A percentile compares a stretch with the other conserved stretches of the same genome.
These are phyloP conservation scores for Coniochaeta pulveracea DNA, from an alignment of 2,329 filamentous ascomycete genomes.

Conservation along the genomic window DNA sequence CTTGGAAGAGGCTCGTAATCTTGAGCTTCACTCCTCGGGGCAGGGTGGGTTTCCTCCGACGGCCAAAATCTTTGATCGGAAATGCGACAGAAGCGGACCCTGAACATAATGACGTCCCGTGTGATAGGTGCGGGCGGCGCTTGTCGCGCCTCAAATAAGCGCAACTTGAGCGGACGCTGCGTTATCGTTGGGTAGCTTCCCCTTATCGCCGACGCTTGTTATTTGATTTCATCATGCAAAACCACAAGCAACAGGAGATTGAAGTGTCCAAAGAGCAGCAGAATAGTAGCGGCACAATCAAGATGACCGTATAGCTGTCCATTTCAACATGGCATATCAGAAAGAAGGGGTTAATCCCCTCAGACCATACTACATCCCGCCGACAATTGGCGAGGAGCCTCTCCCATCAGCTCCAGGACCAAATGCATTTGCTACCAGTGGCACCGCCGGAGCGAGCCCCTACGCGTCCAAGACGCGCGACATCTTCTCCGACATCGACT, in stretches of 20 bases:
- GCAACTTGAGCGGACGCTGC: too few species aligned
- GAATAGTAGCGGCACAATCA: too few species aligned
- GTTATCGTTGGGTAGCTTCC: slow-evolving; percentile 1
- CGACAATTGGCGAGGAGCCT: slow-evolving; percentile 35
- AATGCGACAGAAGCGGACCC: too few species aligned
- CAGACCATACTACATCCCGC: slow-evolving; percentile 58
- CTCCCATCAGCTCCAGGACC: slow-evolving; percentile 24
- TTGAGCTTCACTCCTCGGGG: too few species aligned
- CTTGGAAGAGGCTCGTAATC: too few species aligned
- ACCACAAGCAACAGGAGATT: too few species aligned
- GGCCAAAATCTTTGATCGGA: too few species aligned
- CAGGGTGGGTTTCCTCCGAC: too few species aligned
- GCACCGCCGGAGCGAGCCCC: slow-evolving; percentile 26
- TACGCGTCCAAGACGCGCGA: slow-evolving; percentile 63
- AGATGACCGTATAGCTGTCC: too few species aligned
- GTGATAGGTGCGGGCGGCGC: too few species aligned
- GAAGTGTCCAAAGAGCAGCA: too few species aligned
- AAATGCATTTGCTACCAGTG: slow-evolving; percentile 29
- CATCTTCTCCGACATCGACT: slow-evolving; percentile 83
- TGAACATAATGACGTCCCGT: too few species aligned
- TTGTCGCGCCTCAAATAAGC: neutral
- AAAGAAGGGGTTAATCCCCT: slow-evolving; percentile 48
- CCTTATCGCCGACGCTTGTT: slow-evolving; percentile 11
- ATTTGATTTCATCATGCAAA: slow-evolving; percentile 11
- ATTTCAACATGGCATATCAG: slow-evolving; percentile 28